Evolutionary conservation across 768 basidiomycete species (phyloP), one percentile per base, ranked within the genome.

Genomic region (Pulveroboletus ravenelii): DNA sequence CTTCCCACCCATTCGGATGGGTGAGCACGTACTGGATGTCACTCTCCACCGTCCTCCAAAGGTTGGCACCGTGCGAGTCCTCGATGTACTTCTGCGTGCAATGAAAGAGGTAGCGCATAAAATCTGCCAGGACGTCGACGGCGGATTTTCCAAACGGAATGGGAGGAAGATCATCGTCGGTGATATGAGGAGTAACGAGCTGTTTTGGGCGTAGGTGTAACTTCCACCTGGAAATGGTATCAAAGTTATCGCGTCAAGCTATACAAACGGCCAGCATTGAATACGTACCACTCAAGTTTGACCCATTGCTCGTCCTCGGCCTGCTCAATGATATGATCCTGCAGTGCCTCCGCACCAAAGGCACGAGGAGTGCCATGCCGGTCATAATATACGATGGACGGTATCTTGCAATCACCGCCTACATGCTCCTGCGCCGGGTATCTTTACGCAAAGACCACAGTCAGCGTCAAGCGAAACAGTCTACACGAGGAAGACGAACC

Each of bases 1-100:
- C 79, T 53, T 78, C 82, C 83, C 83, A 85, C 0, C 80, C 82
- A 54, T 84, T 84, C 5, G 83, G 83, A 55, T 84, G 82, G 1
- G 75, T 74, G 14, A 85, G 71, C 5, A 85, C 71, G 50, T 76
- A 79, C 30, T 80, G 73, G 27, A 78, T 72, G 7, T 54, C 64
- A 14, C 64, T 55, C 53, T 75, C 68, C 7, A 81, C 53, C 7
- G 72, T 72, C 8, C 58, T 60, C 80, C 78, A 81, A 3, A 81
- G 54, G 10, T 68, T 64, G 14, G 35, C 54, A 1, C 81, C 80
- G 38, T 78, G 75, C 3, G 72, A 70, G 20, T 80, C 76, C 29
- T 65, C 59, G 42, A 84, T 81, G 48, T 77, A 82, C 5, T 60
- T 62, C 39, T 63, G 67, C 0, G 74, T 70, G 45, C 79, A 78